These are phyloP conservation scores for Auriscalpium vulgare DNA, from an alignment of 768 basidiomycete genomes.

Conservation along the genomic window DNA sequence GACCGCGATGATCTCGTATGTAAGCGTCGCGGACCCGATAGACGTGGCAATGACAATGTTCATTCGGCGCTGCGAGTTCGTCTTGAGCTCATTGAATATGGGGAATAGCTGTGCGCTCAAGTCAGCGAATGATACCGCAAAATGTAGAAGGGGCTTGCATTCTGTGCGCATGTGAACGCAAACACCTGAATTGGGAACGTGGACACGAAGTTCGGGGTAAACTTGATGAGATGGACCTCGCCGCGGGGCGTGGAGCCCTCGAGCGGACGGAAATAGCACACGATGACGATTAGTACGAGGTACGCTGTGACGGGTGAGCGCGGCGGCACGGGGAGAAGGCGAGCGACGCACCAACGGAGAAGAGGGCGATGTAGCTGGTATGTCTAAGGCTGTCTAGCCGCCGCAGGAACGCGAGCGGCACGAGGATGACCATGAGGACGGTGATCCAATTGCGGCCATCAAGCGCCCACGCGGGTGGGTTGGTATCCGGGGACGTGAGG, in stretches of 20 bases:
- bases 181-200: conserved; percentile 93
- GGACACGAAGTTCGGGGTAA: conserved; percentile 71
- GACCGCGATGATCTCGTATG: conserved; percentile 83
- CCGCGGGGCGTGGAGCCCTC: conserved; percentile 56
- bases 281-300: conserved; percentile 70
- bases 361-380: conserved; percentile 86
- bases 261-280: conserved; percentile 70
- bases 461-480: conserved; percentile 69
- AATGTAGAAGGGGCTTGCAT: conserved; percentile 37
- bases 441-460: conserved; percentile 80
- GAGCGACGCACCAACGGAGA: conserved; percentile 70
- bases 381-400: conserved; percentile 80
- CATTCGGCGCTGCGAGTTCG: conserved; percentile 76
- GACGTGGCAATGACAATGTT: conserved; percentile 82
- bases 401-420: conserved; percentile 79
- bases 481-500: conserved; percentile 51
- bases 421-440: conserved; percentile 65
- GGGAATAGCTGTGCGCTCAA: conserved; percentile 66
- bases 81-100: conserved; percentile 83
- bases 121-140: neutral
- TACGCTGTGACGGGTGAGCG: conserved; percentile 41
- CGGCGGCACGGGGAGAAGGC: conserved; percentile 1
- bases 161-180: conserved; percentile 89
- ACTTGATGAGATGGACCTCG: conserved; percentile 61
- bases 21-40: conserved; percentile 75